Base-by-base conservation (phyloP, 768 basidiomycete species). In the Leccinum pellstonianum region DNA sequence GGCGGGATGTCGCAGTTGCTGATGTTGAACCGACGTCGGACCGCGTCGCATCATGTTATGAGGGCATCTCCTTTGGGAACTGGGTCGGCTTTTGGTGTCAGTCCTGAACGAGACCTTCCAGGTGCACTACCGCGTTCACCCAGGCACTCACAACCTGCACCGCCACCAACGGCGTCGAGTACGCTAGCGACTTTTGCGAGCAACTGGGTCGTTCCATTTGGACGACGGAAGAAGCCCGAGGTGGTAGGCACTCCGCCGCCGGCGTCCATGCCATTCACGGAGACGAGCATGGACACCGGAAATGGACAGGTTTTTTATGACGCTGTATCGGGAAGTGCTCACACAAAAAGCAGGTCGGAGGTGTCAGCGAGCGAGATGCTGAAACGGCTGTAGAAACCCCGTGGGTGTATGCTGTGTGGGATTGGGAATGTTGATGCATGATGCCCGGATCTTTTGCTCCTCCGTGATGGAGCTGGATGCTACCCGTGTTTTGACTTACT, bases 151-250 rank as follows among this genome's bases (percentile, higher is more conserved):
- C 68, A 54, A 23, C 4, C 52, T 21, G 11, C 47, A 23, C 72
- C 73, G 12, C 54, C 73, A 17, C 54, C 75, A 46, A 80, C 80
- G 4, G 79, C 84, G 5, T 78, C 81, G 12, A 79, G 80, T 41
- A 80, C 86, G 11, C 67, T 87, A 19, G 83, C 84, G 11, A 83
- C 75, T 59, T 74, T 87, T 52, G 86, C 86, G 5, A 85, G 77
- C 52, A 88, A 81, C 70, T 88, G 83, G 84, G 86, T 86, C 1
- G 81, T 84, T 55, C 73, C 84, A 2, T 87, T 89, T 67, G 85
- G 85, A 31, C 77, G 84, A 54, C 83, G 79, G 71, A 86, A 81
- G 69, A 70, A 62, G 52, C 53, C 58, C 17, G 65, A 61, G 25
- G 51, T 60, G 68, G 12, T 25, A 7, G n/a, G 43, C 8, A 52